Percentiles rank a stretch among this genome's conserved stretches.
phyloP scores from a whole-genome alignment of 78 protist species.

The slime mould (Dictyostelium discoideum) region DNA sequence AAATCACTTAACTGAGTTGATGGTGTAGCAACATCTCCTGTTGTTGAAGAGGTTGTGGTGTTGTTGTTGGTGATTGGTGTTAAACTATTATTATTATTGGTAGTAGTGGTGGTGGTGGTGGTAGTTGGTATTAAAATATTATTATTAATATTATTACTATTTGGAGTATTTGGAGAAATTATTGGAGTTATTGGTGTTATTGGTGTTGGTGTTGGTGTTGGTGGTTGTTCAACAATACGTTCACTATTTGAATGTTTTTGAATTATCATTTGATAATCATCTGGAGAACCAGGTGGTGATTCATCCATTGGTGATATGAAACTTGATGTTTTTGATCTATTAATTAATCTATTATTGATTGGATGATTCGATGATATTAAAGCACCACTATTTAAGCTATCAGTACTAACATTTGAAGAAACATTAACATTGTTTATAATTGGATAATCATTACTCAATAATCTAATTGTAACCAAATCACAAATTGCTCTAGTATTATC shows the following conservation, averaged over 20 bases:
- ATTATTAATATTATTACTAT: neutral
- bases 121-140: neutral
- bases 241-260: neutral
- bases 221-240: conserved; percentile 1
- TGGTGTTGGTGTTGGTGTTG: neutral
- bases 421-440: neutral
- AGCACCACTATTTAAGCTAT: neutral
- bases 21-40: neutral
- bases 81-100: neutral
- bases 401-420: neutral
- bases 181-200: neutral
- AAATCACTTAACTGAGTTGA: neutral
- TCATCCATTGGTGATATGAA: conserved; percentile 15
- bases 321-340: neutral
- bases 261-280: neutral
- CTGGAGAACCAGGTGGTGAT: conserved; percentile 56
- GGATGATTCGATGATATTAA: neutral
- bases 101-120: no score
- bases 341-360: neutral
- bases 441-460: neutral
- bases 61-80: neutral
- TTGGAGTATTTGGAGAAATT: neutral
- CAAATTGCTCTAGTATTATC: conserved; percentile 61
- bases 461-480: conserved; percentile 24
- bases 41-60: neutral